phyloP scores from a whole-genome alignment of 306 rosid species.

The Cicer arietinum region DNA sequence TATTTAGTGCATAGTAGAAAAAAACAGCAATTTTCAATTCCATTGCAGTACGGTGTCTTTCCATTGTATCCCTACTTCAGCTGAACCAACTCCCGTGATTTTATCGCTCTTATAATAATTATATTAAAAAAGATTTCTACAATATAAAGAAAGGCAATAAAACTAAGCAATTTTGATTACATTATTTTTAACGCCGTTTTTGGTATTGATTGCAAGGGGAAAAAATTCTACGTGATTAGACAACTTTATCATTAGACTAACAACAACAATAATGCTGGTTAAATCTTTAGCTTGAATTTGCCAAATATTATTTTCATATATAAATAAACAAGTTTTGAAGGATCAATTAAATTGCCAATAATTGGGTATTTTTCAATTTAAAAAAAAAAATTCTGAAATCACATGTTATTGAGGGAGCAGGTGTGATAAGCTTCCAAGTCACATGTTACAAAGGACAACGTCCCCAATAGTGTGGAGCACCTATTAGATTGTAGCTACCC shows the following conservation, averaged over 20 bases:
- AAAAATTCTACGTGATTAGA: background rate
- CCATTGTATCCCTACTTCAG: too few species aligned
- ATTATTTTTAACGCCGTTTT: background rate
- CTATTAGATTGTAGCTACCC: conserved; percentile 30
- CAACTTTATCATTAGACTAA: background rate
- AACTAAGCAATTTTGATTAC: background rate
- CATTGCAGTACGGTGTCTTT: too few species aligned
- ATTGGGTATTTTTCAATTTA: conserved; percentile 20
- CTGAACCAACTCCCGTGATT: too few species aligned
- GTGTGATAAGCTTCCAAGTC: background rate
- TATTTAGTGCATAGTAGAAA: too few species aligned
- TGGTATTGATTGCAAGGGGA: background rate
- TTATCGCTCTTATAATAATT: background rate
- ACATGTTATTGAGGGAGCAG: conserved; percentile 24
- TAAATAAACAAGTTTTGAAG: conserved; percentile 31
- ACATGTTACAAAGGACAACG: conserved; percentile 21
- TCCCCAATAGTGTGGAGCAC: conserved; percentile 34
- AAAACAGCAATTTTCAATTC: too few species aligned
- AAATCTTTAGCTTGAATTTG: background rate
- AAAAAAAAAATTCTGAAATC: background rate
- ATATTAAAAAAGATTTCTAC: too few species aligned
- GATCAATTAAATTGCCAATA: conserved; percentile 8
- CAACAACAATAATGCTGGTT: conserved; percentile 14
- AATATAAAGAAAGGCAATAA: too few species aligned
- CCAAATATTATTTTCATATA: background rate